Evolutionary conservation across 805 yeast genomes (phyloP), one percentile per base, ranked within the genome.

Genomic region (Cyberlindnera misumaiensis): DNA sequence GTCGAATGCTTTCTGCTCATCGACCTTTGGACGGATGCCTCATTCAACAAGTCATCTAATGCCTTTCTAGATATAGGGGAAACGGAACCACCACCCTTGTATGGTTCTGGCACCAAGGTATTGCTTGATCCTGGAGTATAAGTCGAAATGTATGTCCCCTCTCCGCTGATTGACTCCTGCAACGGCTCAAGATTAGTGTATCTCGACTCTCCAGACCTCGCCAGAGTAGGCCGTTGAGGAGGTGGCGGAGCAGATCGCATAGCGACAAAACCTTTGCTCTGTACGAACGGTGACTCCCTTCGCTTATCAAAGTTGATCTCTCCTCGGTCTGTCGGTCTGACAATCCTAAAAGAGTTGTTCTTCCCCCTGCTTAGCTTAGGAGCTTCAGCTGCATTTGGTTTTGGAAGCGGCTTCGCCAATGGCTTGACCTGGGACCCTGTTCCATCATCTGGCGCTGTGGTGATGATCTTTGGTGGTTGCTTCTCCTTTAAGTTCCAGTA

Each of bases 281-380:
- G 55, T 14, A 65, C 77, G 51, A 73, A 83, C 2, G 95, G 94
- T 1, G 95, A 80, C 33, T 75, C 77, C 32, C 95, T 63, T 36
- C 87, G 68, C 48, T 82, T 77, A 50, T 86, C 93, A 53, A 86
- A 86, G 57, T 88, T 88, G 43, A 85, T 85, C 51, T 83, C 95
- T 26, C 72, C 65, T 11, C 72, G 75, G n/a, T 73, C 76, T 17
- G 75, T 73, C 9, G 70, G 71, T 25, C 89, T 62, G 8, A 86
- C 70, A 1, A 86, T 80, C 42, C 81, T 69, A 55, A 86, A 85
- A 0, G 86, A 65, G 30, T 72, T 65, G 15, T 52, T 53, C 24
- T 46, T 45, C 15, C 44, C 28, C 14, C 30, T 28, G 17, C 9
- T 28, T 14, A 28, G 16, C 13, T 20, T 20, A 20, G 24, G 24